Evolutionary conservation across 2,329 filamentous ascomycete genomes (phyloP).

Genomic region (Pseudogymnoascus sp.): DNA sequence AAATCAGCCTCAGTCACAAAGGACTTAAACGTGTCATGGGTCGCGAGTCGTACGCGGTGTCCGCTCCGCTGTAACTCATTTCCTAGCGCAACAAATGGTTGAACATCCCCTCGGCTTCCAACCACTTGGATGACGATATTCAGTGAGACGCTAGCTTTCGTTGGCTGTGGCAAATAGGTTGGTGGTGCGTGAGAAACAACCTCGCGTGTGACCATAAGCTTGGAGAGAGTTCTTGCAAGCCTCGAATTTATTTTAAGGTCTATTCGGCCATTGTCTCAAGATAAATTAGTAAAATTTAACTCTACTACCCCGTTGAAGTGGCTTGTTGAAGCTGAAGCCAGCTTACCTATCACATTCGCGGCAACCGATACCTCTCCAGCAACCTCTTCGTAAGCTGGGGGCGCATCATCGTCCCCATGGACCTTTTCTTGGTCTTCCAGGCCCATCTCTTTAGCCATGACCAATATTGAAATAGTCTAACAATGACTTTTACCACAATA

Average conservation of each 20-base stretch:
- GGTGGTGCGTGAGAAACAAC: not conserved
- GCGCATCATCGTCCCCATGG: not conserved
- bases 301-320: not conserved
- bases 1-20: slow-evolving; percentile 45
- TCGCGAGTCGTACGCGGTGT: slow-evolving; percentile 48
- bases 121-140: slow-evolving; percentile 51
- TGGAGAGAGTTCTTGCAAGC: not conserved
- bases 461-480: not conserved
- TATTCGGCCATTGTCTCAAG: slow-evolving; percentile 42
- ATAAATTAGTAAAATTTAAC: not conserved
- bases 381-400: not conserved
- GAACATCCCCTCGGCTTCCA: slow-evolving; percentile 45
- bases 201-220: slow-evolving; percentile 55
- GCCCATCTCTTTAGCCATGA: not conserved
- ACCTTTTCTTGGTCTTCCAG: not conserved
- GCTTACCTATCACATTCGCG: not conserved
- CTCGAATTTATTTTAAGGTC: slow-evolving; percentile 46
- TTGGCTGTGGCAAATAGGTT: not conserved
- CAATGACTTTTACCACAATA: not conserved
- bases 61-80: slow-evolving; percentile 39
- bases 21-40: slow-evolving; percentile 43
- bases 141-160: slow-evolving; percentile 30
- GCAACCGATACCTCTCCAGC: not conserved
- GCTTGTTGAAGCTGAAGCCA: not conserved
- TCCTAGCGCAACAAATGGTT: slow-evolving; percentile 51